phyloP scores from a whole-genome alignment of 805 yeast species.

The Nakazawaea populi region DNA sequence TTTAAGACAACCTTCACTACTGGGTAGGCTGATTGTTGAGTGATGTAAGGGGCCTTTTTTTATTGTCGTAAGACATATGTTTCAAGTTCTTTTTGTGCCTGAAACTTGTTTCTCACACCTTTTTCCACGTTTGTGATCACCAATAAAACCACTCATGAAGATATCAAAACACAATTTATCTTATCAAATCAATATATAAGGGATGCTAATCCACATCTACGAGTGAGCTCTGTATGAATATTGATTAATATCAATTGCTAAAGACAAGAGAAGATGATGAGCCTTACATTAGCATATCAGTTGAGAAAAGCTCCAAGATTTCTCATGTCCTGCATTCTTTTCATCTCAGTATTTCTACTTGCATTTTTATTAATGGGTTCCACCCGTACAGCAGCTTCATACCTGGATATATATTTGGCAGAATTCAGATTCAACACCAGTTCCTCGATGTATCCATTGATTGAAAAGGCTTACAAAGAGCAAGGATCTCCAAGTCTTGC shows the following conservation, averaged over 20 bases:
- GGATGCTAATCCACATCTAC: too few species aligned
- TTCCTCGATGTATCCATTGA: constrained; percentile 35
- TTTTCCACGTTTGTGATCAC: too few species aligned
- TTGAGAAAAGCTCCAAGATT: constrained; percentile 37
- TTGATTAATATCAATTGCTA: neutral
- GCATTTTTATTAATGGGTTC: constrained; percentile 56
- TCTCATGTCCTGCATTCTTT: constrained; percentile 31
- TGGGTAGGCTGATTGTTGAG: neutral
- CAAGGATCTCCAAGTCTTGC: constrained; percentile 29
- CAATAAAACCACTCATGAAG: too few species aligned
- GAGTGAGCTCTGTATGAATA: too few species aligned
- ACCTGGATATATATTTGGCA: constrained; percentile 45
- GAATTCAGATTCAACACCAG: constrained; percentile 40
- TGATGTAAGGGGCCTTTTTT: neutral
- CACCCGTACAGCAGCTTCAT: constrained; percentile 30
- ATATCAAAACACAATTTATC: too few species aligned
- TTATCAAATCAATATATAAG: too few species aligned
- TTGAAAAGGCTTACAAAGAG: constrained; percentile 29
- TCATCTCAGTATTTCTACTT: constrained; percentile 44
- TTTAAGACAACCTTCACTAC: too few species aligned
- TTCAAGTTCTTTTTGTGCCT: neutral
- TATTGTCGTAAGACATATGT: neutral
- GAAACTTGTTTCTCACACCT: neutral
- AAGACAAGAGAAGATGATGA: neutral
- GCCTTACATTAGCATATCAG: constrained; percentile 4